These are phyloP conservation scores for Fusarium temperatum DNA, from an alignment of 2,329 filamentous ascomycete species.

Conservation along the genomic window DNA sequence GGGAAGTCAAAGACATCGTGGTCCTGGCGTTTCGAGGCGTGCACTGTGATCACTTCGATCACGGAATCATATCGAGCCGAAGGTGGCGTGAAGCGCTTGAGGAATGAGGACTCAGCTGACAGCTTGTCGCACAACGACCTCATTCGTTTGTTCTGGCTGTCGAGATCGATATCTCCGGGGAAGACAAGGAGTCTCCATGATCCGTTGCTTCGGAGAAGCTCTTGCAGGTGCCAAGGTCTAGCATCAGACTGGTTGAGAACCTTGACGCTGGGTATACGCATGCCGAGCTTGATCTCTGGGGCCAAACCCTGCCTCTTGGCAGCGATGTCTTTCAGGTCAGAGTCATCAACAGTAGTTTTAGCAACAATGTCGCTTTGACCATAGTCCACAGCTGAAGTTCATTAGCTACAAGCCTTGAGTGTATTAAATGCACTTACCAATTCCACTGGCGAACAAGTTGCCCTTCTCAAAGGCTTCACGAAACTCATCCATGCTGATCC, in stretches of 20 bases:
- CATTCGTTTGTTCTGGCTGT: neutral
- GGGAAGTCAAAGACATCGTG: slow-evolving; percentile 51
- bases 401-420: neutral
- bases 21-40: slow-evolving; percentile 60
- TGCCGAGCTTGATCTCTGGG: slow-evolving; percentile 56
- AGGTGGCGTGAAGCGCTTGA: neutral
- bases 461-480: slow-evolving; percentile 68
- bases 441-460: slow-evolving; percentile 49
- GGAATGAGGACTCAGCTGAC: slow-evolving; percentile 13
- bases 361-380: slow-evolving; percentile 20
- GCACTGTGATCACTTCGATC: slow-evolving; percentile 69
- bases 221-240: slow-evolving; percentile 67
- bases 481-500: slow-evolving; percentile 70
- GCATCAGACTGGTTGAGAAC: slow-evolving; percentile 67
- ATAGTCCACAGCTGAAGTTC: slow-evolving; percentile 11
- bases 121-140: slow-evolving; percentile 48
- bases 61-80: slow-evolving; percentile 42
- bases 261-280: slow-evolving; percentile 66
- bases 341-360: neutral
- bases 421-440: neutral
- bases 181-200: slow-evolving; percentile 67
- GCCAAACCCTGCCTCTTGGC: slow-evolving; percentile 45
- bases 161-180: neutral
- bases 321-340: neutral
- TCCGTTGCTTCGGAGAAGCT: slow-evolving; percentile 49